phyloP scores from a whole-genome alignment of 805 yeast species.

The Phaffomyces thermotolerans region DNA sequence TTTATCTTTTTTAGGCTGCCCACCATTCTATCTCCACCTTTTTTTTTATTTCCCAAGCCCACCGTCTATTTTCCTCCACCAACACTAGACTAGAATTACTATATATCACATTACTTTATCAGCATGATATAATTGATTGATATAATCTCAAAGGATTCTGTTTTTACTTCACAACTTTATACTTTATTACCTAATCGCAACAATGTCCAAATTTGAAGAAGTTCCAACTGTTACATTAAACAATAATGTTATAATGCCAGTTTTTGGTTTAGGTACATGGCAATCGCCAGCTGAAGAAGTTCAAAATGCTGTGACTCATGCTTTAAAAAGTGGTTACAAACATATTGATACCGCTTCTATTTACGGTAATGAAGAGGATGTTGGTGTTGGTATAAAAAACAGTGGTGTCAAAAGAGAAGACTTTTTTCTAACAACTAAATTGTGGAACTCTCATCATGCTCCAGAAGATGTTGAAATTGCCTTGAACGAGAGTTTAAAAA shows the following conservation, averaged over 20 bases:
- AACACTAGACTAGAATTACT: too few relatives aligned
- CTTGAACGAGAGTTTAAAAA: constrained; percentile 34
- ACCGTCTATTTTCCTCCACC: too few relatives aligned
- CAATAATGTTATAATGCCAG: constrained; percentile 43
- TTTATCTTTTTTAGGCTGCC: too few relatives aligned
- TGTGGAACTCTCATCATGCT: constrained; percentile 3
- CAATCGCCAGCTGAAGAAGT: constrained; percentile 26
- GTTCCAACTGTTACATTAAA: constrained; percentile 27
- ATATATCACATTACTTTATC: too few relatives aligned
- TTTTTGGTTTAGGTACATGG: constrained; percentile 47
- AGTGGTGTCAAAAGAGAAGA: constrained; percentile 34
- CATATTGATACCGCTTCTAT: constrained; percentile 60
- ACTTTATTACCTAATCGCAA: neutral
- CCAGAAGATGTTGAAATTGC: constrained; percentile 22
- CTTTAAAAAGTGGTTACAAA: constrained; percentile 56
- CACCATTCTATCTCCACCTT: too few relatives aligned
- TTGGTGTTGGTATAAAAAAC: constrained; percentile 48
- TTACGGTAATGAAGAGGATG: constrained; percentile 54
- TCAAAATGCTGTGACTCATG: constrained; percentile 39
- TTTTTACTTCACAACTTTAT: neutral
- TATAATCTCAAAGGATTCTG: too few relatives aligned
- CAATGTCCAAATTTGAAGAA: constrained; percentile 1
- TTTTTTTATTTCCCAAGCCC: too few relatives aligned
- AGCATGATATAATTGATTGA: too few relatives aligned
- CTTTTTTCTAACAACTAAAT: constrained; percentile 17